Evolutionary conservation across 179 eudicot genomes (phyloP).

Genomic region (Amaranthus tricolor): DNA sequence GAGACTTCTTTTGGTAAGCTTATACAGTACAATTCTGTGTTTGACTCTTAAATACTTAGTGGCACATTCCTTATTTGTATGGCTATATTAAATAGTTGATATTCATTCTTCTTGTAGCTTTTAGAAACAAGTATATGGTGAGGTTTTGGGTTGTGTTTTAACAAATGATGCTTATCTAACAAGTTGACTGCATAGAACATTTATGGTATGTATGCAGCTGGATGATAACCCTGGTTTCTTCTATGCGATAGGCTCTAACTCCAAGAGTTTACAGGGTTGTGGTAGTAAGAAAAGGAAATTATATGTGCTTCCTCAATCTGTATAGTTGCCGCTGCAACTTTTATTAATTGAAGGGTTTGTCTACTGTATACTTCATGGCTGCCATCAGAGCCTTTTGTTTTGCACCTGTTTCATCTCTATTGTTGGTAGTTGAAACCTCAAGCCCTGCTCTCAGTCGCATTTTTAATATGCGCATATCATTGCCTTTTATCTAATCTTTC

Average conservation of each 20-base stretch:
- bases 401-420: neutral
- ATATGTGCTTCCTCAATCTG: neutral
- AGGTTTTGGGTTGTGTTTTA: neutral
- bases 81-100: neutral
- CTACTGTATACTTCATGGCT: slow-evolving; percentile 2
- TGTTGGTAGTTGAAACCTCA: neutral
- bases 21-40: slow-evolving; percentile 6
- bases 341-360: neutral
- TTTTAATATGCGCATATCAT: neutral
- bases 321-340: neutral
- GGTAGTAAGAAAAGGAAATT: neutral
- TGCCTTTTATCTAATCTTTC: neutral
- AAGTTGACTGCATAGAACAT: neutral
- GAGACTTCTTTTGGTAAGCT: slow-evolving; percentile 91
- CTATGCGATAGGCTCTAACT: neutral
- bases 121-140: slow-evolving; percentile 1
- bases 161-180: neutral
- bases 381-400: neutral
- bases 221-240: neutral
- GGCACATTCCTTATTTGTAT: neutral
- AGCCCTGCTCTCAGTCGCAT: neutral
- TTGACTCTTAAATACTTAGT: neutral
- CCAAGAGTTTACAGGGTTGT: neutral
- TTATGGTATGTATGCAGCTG: neutral
- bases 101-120: neutral